These are phyloP conservation scores for Amanita phalloides DNA, from an alignment of 768 basidiomycete genomes.

Conservation along the genomic window DNA sequence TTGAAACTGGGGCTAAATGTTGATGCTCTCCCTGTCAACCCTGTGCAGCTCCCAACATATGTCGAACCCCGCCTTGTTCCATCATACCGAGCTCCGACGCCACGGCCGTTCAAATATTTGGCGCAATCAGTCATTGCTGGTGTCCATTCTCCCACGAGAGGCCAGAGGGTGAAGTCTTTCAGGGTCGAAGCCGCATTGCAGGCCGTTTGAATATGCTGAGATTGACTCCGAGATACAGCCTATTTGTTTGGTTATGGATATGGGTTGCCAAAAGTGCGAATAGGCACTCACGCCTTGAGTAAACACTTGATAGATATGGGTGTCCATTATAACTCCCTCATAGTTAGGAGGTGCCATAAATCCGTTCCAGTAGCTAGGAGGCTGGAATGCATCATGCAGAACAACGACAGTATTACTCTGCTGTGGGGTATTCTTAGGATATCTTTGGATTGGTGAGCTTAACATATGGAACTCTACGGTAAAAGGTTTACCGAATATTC, in stretches of 20 bases:
- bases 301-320: constrained; percentile 75
- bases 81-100: constrained; percentile 53
- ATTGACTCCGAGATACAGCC: constrained; percentile 15
- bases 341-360: constrained; percentile 44
- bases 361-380: constrained; percentile 57
- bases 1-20: constrained; percentile 72
- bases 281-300: constrained; percentile 33
- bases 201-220: constrained; percentile 50
- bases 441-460: constrained; percentile 16
- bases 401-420: constrained; percentile 59
- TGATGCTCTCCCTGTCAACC: constrained; percentile 63
- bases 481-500: constrained; percentile 45
- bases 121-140: constrained; percentile 71
- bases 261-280: neutral
- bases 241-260: neutral
- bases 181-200: constrained; percentile 40
- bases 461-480: neutral
- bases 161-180: constrained; percentile 55
- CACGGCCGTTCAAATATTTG: constrained; percentile 78
- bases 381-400: constrained; percentile 75
- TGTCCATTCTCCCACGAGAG: constrained; percentile 84
- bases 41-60: constrained; percentile 62
- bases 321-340: constrained; percentile 68
- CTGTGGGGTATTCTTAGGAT: constrained; percentile 21
- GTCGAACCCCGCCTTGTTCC: constrained; percentile 56